Evolutionary conservation across 1,284 basidiomycete genomes (phyloP), one percentile per base, ranked within the genome.

Genomic region (Cryptococcus sp.): DNA sequence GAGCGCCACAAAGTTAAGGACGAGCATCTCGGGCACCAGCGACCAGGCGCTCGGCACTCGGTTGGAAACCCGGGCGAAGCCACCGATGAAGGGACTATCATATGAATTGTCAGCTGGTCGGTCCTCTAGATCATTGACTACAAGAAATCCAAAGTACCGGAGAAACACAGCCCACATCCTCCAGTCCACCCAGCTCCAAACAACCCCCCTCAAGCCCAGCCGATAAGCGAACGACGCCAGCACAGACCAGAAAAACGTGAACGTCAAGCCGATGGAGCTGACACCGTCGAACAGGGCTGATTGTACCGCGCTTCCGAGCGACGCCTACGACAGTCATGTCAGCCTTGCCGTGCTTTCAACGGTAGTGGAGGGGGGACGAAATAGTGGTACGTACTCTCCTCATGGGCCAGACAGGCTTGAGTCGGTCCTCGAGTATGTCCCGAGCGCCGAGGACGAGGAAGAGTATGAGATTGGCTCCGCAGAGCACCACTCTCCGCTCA

Each of bases 401-500:
- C 18, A 47, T 58, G 0, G 74, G 72, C 71, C 72, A 74, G 15
- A 50, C 51, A 2, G 68, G 54, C n/a, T 53, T 57, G 15, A 68
- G 46, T 13, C 54, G 53, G 38, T 58, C 59, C 8, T 40, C 43
- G 5, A 70, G 39, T 0, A 73, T 53, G 48, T 75, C 73, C 15
- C 62, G 56, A 4, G 64, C n/a, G 2, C 59, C 71, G 8, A 69
- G 50, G 5, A 51, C 4, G n/a, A 64, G 38, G 39, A 64, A 61
- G 47, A 72, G 63, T 16, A 56, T 18, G 2, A 57, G 42, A 51
- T 68, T 69, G 24, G 69, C 71, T 1, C 60, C 40, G 16, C 70
- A 48, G 33, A 77, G 66, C 57, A 75, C 73, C 36, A 75, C 60
- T 33, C 72, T 63, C 2, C 72, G 65, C 58, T 77, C 76, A 51